A percentile compares a stretch with the other conserved stretches of the same genome.
Evolutionary conservation across 805 yeast genomes (phyloP).

Genomic region (Candida cerambycidarum): DNA sequence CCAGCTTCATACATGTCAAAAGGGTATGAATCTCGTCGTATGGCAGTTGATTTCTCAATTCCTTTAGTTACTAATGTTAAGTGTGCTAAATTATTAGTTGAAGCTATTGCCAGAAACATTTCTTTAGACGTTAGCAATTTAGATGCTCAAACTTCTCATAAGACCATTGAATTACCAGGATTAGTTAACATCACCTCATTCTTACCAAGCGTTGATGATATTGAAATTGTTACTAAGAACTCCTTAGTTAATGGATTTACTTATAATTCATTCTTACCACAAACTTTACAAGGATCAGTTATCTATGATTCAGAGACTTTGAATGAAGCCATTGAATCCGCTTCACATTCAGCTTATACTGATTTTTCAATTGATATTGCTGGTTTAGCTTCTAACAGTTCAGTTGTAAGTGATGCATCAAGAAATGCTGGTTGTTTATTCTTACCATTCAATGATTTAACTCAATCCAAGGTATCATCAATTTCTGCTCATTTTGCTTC

Average conservation of each 20-base stretch:
- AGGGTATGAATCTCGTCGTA: constrained; percentile 98
- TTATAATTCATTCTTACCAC: constrained; percentile 77
- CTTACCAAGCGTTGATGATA: constrained; percentile 68
- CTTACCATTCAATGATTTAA: constrained; percentile 75
- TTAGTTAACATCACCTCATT: constrained; percentile 78
- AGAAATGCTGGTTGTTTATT: constrained; percentile 73
- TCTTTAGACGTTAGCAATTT: constrained; percentile 67
- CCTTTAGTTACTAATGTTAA: constrained; percentile 97
- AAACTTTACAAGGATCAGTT: constrained; percentile 59
- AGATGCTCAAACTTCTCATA: constrained; percentile 90
- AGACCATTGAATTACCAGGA: constrained; percentile 81
- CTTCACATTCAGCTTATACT: constrained; percentile 64
- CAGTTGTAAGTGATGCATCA: constrained; percentile 60
- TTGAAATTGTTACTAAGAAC: constrained; percentile 66
- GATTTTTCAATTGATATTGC: constrained; percentile 84
- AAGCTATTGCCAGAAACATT: constrained; percentile 79
- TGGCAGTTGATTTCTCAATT: constrained; percentile 98
- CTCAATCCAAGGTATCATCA: constrained; percentile 68
- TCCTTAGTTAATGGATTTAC: constrained; percentile 88
- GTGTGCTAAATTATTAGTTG: constrained; percentile 92
- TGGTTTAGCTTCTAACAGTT: constrained; percentile 70
- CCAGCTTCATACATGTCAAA: constrained; percentile 97
- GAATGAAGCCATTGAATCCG: constrained; percentile 58
- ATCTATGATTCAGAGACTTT: constrained; percentile 67
- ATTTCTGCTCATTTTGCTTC: constrained; percentile 75